A percentile compares a stretch with the other conserved stretches of the same genome.
phyloP scores from a whole-genome alignment of 768 basidiomycete genomes.

The Lentinus tigrinus region DNA sequence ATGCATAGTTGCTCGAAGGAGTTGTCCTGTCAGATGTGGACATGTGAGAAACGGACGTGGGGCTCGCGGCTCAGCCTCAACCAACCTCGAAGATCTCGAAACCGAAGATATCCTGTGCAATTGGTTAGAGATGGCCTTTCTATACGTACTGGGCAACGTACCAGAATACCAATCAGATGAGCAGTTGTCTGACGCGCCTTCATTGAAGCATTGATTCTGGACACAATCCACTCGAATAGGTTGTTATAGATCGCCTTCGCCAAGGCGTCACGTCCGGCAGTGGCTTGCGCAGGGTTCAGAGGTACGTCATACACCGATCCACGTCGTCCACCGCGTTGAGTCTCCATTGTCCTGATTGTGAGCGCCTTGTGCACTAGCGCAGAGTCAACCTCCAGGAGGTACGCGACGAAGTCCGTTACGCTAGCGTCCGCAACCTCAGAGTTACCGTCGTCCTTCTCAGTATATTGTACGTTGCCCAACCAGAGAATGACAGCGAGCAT shows the following conservation, averaged over 20 bases:
- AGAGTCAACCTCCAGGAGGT: slow-evolving; percentile 87
- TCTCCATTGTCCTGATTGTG: slow-evolving; percentile 86
- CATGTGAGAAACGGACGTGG: slow-evolving; percentile 3
- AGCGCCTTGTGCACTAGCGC: slow-evolving; percentile 83
- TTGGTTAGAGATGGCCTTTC: neutral
- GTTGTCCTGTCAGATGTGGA: slow-evolving; percentile 61
- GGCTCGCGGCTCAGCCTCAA: neutral
- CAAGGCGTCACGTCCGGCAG: slow-evolving; percentile 85
- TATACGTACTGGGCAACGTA: slow-evolving; percentile 32
- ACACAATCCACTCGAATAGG: slow-evolving; percentile 99
- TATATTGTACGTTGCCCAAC: slow-evolving; percentile 94
- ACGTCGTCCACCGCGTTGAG: slow-evolving; percentile 85
- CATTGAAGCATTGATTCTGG: slow-evolving; percentile 94
- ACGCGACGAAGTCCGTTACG: slow-evolving; percentile 94
- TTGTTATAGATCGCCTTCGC: slow-evolving; percentile 98
- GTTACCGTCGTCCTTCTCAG: slow-evolving; percentile 88
- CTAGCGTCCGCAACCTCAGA: slow-evolving; percentile 74
- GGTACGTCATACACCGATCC: slow-evolving; percentile 98
- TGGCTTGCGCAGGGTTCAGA: slow-evolving; percentile 88
- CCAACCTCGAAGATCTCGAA: slow-evolving; percentile 96
- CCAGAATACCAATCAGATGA: slow-evolving; percentile 91
- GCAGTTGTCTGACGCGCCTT: slow-evolving; percentile 72
- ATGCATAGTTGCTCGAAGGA: slow-evolving; percentile 98
- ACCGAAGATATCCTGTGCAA: slow-evolving; percentile 87
- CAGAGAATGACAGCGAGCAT: slow-evolving; percentile 91